Evolutionary conservation across 768 basidiomycete genomes (phyloP).

Genomic region (Hemileccinum impolitum): DNA sequence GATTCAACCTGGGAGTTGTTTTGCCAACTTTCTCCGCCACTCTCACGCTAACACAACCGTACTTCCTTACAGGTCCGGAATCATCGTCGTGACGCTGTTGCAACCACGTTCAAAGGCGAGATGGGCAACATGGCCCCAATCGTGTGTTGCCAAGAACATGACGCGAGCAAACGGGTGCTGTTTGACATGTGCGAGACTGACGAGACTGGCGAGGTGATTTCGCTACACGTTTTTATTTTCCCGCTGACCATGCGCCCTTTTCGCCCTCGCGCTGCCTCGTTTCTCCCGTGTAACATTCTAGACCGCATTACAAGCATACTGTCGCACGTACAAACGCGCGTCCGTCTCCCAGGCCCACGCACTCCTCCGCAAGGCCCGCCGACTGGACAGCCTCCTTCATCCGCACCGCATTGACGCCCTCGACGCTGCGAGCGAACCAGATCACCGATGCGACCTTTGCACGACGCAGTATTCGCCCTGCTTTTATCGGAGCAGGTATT

Average conservation of each 20-base stretch:
- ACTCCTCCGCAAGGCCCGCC: constrained; percentile 82
- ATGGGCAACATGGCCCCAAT: constrained; percentile 76
- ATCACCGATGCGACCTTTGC: constrained; percentile 55
- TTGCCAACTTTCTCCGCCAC: not conserved
- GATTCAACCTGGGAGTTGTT: constrained; percentile 65
- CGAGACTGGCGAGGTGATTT: constrained; percentile 72
- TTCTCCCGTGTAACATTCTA: constrained; percentile 29
- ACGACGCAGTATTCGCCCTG: constrained; percentile 69
- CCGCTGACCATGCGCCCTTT: constrained; percentile 8
- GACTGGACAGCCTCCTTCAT: constrained; percentile 72
- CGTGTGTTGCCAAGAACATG: constrained; percentile 77
- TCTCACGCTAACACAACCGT: not conserved
- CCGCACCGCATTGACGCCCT: constrained; percentile 35
- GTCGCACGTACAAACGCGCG: constrained; percentile 80
- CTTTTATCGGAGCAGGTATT: constrained; percentile 51
- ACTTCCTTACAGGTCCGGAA: constrained; percentile 60
- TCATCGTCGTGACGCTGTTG: constrained; percentile 63
- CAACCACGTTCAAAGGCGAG: constrained; percentile 73
- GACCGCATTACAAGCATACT: constrained; percentile 90
- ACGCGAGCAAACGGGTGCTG: constrained; percentile 58
- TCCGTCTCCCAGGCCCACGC: constrained; percentile 71
- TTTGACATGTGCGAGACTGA: constrained; percentile 86
- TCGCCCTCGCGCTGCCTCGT: not conserved
- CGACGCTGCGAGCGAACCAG: constrained; percentile 17
- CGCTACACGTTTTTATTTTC: not conserved